Evolutionary conservation across 2,329 filamentous ascomycete species (phyloP).

Genomic region (Penicillium frequentans): DNA sequence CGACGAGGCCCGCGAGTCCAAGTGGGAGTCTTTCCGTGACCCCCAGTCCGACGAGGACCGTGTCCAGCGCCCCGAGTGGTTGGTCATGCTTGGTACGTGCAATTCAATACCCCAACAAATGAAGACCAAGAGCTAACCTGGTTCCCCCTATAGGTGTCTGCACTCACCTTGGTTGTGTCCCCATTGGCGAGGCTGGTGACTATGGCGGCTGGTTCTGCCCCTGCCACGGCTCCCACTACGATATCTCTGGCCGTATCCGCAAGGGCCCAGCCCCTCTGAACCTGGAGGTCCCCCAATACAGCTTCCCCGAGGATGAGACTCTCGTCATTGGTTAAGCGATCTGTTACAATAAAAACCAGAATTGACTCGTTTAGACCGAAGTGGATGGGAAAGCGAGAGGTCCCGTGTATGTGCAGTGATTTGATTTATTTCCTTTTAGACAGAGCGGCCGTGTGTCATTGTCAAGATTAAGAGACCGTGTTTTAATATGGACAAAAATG

Average conservation of each 20-base stretch:
- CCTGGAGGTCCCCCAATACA: constrained; percentile 90
- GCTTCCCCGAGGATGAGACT: constrained; percentile 85
- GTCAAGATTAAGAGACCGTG: constrained; percentile 40
- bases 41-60: constrained; percentile 88
- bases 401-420: constrained; percentile 26
- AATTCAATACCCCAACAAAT: constrained; percentile 54
- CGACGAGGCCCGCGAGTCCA: constrained; percentile 86
- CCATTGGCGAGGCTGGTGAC: constrained; percentile 97
- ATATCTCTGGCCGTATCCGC: constrained; percentile 97
- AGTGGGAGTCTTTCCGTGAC: constrained; percentile 81
- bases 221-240: constrained; percentile 99
- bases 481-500: constrained; percentile 43
- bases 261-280: constrained; percentile 97
- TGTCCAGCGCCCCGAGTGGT: constrained; percentile 98
- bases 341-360: background rate
- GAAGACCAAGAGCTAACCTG: background rate
- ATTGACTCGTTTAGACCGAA: constrained; percentile 21
- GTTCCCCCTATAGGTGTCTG: constrained; percentile 70
- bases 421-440: constrained; percentile 28
- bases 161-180: constrained; percentile 98
- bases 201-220: constrained; percentile 99
- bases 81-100: constrained; percentile 98
- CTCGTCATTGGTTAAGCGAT: constrained; percentile 83
- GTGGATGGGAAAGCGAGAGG: constrained; percentile 18
- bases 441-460: constrained; percentile 33